Evolutionary conservation across 768 basidiomycete genomes (phyloP).

Genomic region (Flagelloscypha sp.): DNA sequence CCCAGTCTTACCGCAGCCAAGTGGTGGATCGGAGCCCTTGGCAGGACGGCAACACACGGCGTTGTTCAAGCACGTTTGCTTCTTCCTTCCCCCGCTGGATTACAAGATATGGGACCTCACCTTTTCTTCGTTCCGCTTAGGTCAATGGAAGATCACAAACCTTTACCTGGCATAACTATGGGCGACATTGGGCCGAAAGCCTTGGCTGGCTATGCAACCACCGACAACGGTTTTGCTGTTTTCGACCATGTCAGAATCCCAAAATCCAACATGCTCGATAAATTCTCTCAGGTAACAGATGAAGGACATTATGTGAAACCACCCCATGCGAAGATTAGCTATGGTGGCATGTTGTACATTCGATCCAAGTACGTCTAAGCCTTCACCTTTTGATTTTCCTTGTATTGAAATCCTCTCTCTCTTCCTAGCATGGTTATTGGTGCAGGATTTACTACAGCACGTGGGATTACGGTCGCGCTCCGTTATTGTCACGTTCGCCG

Average conservation of each 20-base stretch:
- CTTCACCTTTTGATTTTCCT: not conserved
- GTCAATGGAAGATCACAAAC: constrained; percentile 50
- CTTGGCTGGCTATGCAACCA: constrained; percentile 34
- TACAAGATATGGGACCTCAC: constrained; percentile 60
- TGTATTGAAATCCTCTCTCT: not conserved
- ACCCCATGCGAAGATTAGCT: constrained; percentile 66
- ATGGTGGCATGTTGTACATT: too few relatives aligned
- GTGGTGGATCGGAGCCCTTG: constrained; percentile 77
- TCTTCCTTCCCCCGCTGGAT: constrained; percentile 49
- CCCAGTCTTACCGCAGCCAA: constrained; percentile 69
- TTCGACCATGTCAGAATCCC: constrained; percentile 63
- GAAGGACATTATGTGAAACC: constrained; percentile 59
- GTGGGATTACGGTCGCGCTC: constrained; percentile 45
- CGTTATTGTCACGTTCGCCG: constrained; percentile 67
- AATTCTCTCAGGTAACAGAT: constrained; percentile 61
- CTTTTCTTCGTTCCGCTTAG: constrained; percentile 68
- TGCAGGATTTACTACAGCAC: constrained; percentile 58
- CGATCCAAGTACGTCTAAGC: constrained; percentile 38
- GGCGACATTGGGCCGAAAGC: constrained; percentile 72
- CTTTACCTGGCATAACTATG: constrained; percentile 51
- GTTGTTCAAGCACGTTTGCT: constrained; percentile 71
- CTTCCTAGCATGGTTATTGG: constrained; percentile 48
- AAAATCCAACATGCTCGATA: constrained; percentile 64
- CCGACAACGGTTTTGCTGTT: constrained; percentile 63
- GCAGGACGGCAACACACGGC: constrained; percentile 67